Evolutionary conservation across 179 eudicot genomes (phyloP).

Genomic region (Spergularia azorica): DNA sequence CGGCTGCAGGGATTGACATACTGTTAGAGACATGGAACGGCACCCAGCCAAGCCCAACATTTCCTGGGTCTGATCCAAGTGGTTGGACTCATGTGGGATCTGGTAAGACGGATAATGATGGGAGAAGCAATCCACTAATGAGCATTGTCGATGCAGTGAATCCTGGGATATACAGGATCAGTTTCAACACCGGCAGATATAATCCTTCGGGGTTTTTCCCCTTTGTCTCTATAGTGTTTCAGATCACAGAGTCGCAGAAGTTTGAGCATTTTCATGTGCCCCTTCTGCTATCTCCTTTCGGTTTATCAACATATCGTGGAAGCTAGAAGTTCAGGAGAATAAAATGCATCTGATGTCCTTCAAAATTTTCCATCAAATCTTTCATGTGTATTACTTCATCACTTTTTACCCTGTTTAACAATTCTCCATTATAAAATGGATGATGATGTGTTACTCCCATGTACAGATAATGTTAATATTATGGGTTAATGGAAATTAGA

Average conservation of each 20-base stretch:
- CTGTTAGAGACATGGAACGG: slow-evolving; percentile 66
- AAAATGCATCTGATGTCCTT: not conserved
- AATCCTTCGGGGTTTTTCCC: slow-evolving; percentile 78
- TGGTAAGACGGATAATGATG: slow-evolving; percentile 78
- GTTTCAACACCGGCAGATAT: slow-evolving; percentile 80
- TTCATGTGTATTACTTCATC: too few relatives aligned
- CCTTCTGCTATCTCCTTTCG: slow-evolving; percentile 81
- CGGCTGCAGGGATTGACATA: slow-evolving; percentile 73
- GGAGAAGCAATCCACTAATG: slow-evolving; percentile 82
- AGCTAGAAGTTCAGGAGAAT: slow-evolving; percentile 47
- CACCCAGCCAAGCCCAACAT: slow-evolving; percentile 44
- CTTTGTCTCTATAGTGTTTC: slow-evolving; percentile 74
- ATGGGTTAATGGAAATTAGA: too few relatives aligned
- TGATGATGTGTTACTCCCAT: too few relatives aligned
- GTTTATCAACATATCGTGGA: slow-evolving; percentile 90
- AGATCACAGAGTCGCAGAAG: slow-evolving; percentile 77
- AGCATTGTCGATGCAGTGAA: slow-evolving; percentile 55
- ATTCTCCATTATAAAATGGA: too few relatives aligned
- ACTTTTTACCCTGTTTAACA: too few relatives aligned
- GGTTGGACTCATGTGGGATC: slow-evolving; percentile 63
- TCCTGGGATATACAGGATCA: slow-evolving; percentile 72
- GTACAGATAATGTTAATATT: too few relatives aligned
- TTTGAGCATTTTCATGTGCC: slow-evolving; percentile 96
- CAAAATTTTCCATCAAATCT: too few relatives aligned
- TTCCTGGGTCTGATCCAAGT: slow-evolving; percentile 46